Percentiles rank a stretch among this genome's conserved stretches.
phyloP scores from a whole-genome alignment of 805 yeast species.

The Tetrapisispora phaffii region DNA sequence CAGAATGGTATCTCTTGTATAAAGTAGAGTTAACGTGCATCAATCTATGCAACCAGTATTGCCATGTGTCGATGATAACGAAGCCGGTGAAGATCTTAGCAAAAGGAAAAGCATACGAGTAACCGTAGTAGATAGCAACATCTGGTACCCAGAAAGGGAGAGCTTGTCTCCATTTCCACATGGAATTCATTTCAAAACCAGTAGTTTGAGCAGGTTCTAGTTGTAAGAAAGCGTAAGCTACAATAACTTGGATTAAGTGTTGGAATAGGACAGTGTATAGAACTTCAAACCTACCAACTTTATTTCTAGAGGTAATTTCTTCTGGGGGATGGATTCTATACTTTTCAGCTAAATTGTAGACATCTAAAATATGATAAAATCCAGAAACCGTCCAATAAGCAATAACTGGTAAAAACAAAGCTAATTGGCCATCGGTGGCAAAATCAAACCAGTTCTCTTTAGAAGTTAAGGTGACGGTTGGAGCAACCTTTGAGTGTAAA shows the following conservation, averaged over 20 bases:
- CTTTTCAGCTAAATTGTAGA: slow-evolving; percentile 61
- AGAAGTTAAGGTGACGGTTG: not conserved
- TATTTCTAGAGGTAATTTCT: slow-evolving; percentile 69
- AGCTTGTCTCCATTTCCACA: slow-evolving; percentile 36
- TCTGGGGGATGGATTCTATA: slow-evolving; percentile 89
- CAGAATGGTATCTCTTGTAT: slow-evolving; percentile 78
- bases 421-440: slow-evolving; percentile 61
- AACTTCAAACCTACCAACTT: slow-evolving; percentile 60
- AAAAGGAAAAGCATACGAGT: slow-evolving; percentile 54
- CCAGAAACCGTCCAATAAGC: slow-evolving; percentile 77
- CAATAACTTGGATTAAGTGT: slow-evolving; percentile 70
- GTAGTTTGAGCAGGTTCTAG: slow-evolving; percentile 48
- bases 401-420: slow-evolving; percentile 64
- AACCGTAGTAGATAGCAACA: slow-evolving; percentile 38
- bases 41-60: slow-evolving; percentile 74
- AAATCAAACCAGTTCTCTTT: slow-evolving; percentile 38
- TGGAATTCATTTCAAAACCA: slow-evolving; percentile 40
- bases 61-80: slow-evolving; percentile 86
- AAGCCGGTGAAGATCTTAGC: slow-evolving; percentile 55
- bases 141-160: slow-evolving; percentile 37
- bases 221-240: slow-evolving; percentile 47
- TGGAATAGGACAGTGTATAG: slow-evolving; percentile 74
- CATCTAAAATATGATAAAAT: slow-evolving; percentile 68
- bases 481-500: not conserved
- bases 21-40: slow-evolving; percentile 78